phyloP scores from a whole-genome alignment of 2,329 filamentous ascomycete genomes.

The Ophiostoma montium region DNA sequence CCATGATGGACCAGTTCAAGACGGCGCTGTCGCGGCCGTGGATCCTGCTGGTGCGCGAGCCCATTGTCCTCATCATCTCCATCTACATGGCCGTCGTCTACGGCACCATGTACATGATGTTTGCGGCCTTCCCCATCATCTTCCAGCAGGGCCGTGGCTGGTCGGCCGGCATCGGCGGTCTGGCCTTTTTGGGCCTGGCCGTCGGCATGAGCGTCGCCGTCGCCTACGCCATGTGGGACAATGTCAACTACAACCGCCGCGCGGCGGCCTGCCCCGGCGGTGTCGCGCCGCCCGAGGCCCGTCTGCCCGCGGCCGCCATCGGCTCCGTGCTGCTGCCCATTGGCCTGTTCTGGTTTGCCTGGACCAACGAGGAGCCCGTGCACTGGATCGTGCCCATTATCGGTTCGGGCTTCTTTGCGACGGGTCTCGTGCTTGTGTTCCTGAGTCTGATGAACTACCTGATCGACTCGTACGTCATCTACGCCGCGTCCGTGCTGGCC shows the following conservation, averaged over 20 bases:
- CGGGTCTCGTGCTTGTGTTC: conserved; percentile 47
- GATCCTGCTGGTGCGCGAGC: conserved; percentile 55
- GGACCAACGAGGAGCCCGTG: conserved; percentile 39
- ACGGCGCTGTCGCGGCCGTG: conserved; percentile 49
- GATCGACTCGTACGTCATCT: conserved; percentile 59
- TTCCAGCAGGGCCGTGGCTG: conserved; percentile 47
- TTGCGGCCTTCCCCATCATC: conserved; percentile 50
- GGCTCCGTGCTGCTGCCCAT: conserved; percentile 49
- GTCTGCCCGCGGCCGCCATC: conserved; percentile 46
- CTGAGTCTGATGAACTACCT: conserved; percentile 53
- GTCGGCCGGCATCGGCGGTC: conserved; percentile 43
- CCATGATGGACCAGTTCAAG: conserved; percentile 37
- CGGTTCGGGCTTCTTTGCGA: conserved; percentile 25
- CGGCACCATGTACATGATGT: conserved; percentile 44
- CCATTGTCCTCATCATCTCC: conserved; percentile 51
- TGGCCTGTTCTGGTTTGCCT: conserved; percentile 55
- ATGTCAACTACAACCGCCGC: conserved; percentile 35
- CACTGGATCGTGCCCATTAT: conserved; percentile 25
- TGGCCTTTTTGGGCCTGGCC: conserved; percentile 54
- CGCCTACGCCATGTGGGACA: conserved; percentile 38
- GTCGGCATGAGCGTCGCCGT: conserved; percentile 51
- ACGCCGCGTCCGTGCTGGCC: conserved; percentile 60
- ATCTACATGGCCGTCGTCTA: conserved; percentile 53
- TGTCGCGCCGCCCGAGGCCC: conserved; percentile 50
- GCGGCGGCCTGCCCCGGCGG: conserved; percentile 31